Conservation (phyloP, 345 rosid genomes). For the Hevea brasiliensis region DNA sequence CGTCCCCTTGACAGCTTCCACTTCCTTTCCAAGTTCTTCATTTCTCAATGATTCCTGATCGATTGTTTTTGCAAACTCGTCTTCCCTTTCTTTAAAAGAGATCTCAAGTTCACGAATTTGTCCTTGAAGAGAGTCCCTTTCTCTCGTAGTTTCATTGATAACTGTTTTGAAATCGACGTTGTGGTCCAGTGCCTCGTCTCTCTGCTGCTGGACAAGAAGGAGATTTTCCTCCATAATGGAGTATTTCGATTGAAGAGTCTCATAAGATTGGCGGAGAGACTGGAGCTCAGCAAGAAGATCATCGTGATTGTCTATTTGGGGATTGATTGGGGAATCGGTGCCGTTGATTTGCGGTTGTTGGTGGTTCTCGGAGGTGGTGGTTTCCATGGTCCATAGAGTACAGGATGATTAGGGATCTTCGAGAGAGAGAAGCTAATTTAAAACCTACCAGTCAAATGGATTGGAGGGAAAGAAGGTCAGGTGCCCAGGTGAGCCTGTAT, state of each 20-base stretch:
- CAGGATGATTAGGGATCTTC: slow-evolving; percentile 5
- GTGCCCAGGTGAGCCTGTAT: neutral
- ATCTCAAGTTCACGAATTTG: slow-evolving; percentile 32
- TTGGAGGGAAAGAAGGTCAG: slow-evolving; percentile 20
- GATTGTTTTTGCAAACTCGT: slow-evolving; percentile 28
- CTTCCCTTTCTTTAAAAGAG: slow-evolving; percentile 32
- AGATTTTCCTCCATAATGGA: slow-evolving; percentile 39
- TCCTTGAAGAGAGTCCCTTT: slow-evolving; percentile 44
- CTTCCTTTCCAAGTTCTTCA: slow-evolving; percentile 38
- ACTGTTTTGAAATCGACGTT: slow-evolving; percentile 25
- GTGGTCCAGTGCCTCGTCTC: slow-evolving; percentile 39
- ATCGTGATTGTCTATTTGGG: slow-evolving; percentile 24
- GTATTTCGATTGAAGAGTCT: slow-evolving; percentile 29
- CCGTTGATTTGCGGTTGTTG: slow-evolving; percentile 22
- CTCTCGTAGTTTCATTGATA: slow-evolving; percentile 33
- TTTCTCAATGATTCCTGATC: slow-evolving; percentile 32
- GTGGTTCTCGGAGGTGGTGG: slow-evolving; percentile 20
- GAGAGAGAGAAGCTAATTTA: neutral
- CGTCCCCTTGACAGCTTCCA: slow-evolving; percentile 36
- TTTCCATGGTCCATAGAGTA: slow-evolving; percentile 51
- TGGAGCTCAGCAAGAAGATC: slow-evolving; percentile 36
- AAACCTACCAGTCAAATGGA: slow-evolving; percentile 46
- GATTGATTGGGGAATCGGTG: slow-evolving; percentile 20
- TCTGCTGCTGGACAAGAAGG: slow-evolving; percentile 30
- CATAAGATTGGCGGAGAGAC: slow-evolving; percentile 37